A percentile compares a stretch with the other conserved stretches of the same genome.
phyloP scores from a whole-genome alignment of 2,329 filamentous ascomycete genomes.

The Diaporthe vaccinii region DNA sequence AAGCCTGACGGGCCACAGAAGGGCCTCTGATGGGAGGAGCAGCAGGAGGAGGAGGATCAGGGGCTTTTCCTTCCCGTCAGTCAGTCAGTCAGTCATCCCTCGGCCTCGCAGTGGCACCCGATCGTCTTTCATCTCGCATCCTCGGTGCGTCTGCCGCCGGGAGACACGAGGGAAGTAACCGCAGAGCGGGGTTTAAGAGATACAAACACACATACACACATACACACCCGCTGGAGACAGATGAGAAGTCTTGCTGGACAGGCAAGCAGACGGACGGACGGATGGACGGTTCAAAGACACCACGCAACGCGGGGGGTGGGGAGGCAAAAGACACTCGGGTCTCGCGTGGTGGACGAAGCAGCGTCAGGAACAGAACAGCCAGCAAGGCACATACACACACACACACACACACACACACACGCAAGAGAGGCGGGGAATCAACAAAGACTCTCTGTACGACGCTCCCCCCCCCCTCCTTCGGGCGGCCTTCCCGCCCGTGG shows the following conservation, averaged over 20 bases:
- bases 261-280: not conserved
- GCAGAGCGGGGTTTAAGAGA: not conserved
- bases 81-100: constrained; percentile 9
- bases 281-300: not conserved
- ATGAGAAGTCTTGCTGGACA: not conserved
- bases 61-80: not conserved
- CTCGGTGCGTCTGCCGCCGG: constrained; percentile 32
- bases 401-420: not conserved
- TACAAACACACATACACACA: not conserved
- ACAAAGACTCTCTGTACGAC: constrained; percentile 24
- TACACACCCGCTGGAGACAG: not conserved
- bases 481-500: not conserved
- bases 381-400: not conserved
- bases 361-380: not conserved
- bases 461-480: not conserved
- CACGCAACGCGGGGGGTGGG: not conserved
- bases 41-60: not conserved
- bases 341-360: not conserved
- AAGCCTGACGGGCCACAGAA: not conserved
- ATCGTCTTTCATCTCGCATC: constrained; percentile 40
- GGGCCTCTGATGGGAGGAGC: not conserved
- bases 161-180: constrained; percentile 4
- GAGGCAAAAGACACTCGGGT: not conserved
- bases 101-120: constrained; percentile 36
- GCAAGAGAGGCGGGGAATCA: not conserved